phyloP scores from a whole-genome alignment of 1,284 basidiomycete species.

The Apiotrichum montevideense region DNA sequence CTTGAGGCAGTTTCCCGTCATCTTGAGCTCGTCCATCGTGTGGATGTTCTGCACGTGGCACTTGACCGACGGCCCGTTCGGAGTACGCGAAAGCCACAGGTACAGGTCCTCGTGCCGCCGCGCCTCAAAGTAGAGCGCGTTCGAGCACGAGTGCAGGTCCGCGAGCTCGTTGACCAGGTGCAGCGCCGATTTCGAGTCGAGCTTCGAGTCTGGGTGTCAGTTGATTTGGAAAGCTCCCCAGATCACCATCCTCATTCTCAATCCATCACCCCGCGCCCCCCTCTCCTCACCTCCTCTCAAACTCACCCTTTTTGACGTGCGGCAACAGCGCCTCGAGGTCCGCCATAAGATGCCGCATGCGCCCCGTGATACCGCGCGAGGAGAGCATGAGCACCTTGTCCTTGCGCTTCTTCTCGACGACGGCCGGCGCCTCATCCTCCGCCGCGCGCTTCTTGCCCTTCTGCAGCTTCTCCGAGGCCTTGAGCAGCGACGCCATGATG shows the following conservation, averaged over 20 bases:
- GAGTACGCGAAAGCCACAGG: slow-evolving; percentile 93
- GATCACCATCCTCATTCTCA: not conserved
- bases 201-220: slow-evolving; percentile 68
- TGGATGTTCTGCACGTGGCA: slow-evolving; percentile 98
- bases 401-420: slow-evolving; percentile 47
- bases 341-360: slow-evolving; percentile 96
- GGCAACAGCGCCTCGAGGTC: slow-evolving; percentile 87
- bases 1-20: slow-evolving; percentile 98
- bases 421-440: slow-evolving; percentile 9
- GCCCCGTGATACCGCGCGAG: slow-evolving; percentile 88
- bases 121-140: slow-evolving; percentile 95
- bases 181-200: slow-evolving; percentile 94
- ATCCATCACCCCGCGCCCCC: too few species aligned
- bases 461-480: slow-evolving; percentile 15
- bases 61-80: slow-evolving; percentile 95
- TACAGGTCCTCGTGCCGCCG: slow-evolving; percentile 93
- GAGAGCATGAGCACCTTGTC: slow-evolving; percentile 78
- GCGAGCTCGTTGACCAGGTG: slow-evolving; percentile 93
- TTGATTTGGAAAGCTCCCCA: not conserved
- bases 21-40: slow-evolving; percentile 99
- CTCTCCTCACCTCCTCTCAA: not conserved
- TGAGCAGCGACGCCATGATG: slow-evolving; percentile 18
- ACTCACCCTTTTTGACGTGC: slow-evolving; percentile 90
- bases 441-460: slow-evolving; percentile 19
- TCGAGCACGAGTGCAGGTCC: slow-evolving; percentile 97